Percentiles rank a stretch among this genome's conserved stretches.
Conservation (phyloP, 345 rosid genomes). For the Hypericum androsaemum region DNA sequence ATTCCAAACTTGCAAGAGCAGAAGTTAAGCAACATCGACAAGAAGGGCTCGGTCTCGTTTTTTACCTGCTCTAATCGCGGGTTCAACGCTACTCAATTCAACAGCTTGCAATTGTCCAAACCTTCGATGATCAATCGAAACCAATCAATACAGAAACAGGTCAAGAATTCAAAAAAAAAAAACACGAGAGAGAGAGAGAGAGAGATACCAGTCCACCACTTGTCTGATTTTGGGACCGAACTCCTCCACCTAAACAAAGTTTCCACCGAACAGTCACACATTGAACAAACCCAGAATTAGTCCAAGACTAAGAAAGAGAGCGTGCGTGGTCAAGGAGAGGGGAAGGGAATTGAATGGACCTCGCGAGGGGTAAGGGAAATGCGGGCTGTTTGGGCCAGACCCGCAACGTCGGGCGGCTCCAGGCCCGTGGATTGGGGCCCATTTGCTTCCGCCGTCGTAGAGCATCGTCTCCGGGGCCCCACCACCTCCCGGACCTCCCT, state of each 20-base stretch:
- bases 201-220: conserved; percentile 54
- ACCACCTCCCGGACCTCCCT: too few species aligned
- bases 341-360: conserved; percentile 24
- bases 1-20: too few species aligned
- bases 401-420: conserved; percentile 50
- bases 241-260: conserved; percentile 38
- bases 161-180: not conserved
- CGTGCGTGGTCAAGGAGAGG: not conserved
- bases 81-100: too few species aligned
- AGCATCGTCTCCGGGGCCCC: too few species aligned
- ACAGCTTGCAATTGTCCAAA: too few species aligned
- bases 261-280: not conserved
- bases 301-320: not conserved
- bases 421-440: too few species aligned
- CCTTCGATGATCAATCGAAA: too few species aligned
- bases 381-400: conserved; percentile 72
- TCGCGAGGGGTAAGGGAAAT: conserved; percentile 58
- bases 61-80: too few species aligned
- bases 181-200: not conserved
- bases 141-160: not conserved
- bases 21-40: too few species aligned
- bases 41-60: too few species aligned
- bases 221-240: conserved; percentile 60
- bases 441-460: too few species aligned
- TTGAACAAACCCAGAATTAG: not conserved